Evolutionary conservation across 345 rosid genomes (phyloP).

Genomic region (Mercurialis annua): DNA sequence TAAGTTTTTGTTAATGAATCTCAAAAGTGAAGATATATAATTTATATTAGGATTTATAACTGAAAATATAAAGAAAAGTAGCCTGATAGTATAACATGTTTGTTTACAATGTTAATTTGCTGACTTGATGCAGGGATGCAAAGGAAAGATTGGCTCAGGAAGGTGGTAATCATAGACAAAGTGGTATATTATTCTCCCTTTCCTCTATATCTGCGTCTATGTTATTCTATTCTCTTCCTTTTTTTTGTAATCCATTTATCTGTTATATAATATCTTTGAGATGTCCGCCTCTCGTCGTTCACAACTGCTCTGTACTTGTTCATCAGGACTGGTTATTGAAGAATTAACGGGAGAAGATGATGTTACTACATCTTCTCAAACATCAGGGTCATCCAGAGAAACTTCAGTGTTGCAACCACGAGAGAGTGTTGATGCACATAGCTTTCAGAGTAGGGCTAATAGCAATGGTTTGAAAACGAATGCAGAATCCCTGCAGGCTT

Average conservation of each 20-base stretch:
- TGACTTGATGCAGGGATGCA: conserved; percentile 14
- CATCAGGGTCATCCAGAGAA: conserved; percentile 29
- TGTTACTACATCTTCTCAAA: conserved; percentile 36
- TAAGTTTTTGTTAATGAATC: background rate
- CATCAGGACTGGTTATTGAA: conserved; percentile 62
- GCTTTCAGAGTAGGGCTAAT: conserved; percentile 16
- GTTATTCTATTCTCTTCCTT: background rate
- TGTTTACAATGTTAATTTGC: background rate
- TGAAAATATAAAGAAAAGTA: background rate
- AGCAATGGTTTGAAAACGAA: conserved; percentile 28
- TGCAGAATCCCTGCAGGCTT: conserved; percentile 54
- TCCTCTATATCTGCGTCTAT: background rate
- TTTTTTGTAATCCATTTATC: background rate
- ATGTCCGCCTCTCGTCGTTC: background rate
- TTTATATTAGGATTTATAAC: background rate
- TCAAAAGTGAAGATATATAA: no score
- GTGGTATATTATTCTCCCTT: conserved; percentile 38
- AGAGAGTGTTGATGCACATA: conserved; percentile 22
- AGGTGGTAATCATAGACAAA: conserved; percentile 47
- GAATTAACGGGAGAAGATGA: conserved; percentile 65
- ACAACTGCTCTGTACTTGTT: conserved; percentile 8
- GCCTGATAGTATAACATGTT: background rate
- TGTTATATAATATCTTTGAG: background rate
- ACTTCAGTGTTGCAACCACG: conserved; percentile 28
- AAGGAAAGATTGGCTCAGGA: conserved; percentile 41